Conservation (phyloP, 2,329 filamentous ascomycete species). For the Neocatenulostroma microsporum region DNA sequence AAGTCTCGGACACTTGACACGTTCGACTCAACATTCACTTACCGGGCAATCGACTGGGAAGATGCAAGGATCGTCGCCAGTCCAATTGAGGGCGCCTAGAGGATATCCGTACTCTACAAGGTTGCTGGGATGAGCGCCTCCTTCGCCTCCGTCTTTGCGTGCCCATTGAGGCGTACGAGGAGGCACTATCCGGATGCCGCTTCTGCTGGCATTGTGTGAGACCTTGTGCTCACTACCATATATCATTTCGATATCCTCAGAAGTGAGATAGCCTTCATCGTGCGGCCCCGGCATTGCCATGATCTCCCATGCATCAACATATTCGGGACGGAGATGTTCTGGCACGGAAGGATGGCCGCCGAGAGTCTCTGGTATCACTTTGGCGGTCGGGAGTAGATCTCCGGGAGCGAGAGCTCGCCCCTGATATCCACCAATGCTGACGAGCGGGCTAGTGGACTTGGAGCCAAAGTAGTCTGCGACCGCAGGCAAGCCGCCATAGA, state of each 20-base stretch:
- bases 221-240: constrained; percentile 53
- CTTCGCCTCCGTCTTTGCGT: constrained; percentile 53
- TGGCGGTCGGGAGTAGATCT: constrained; percentile 43
- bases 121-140: constrained; percentile 51
- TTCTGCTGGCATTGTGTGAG: constrained; percentile 54
- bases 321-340: constrained; percentile 40
- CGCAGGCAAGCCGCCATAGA: constrained; percentile 47
- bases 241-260: constrained; percentile 49
- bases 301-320: constrained; percentile 46
- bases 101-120: constrained; percentile 53
- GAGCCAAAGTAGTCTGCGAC: constrained; percentile 52
- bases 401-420: constrained; percentile 49
- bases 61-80: constrained; percentile 54
- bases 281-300: constrained; percentile 51
- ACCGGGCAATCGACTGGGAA: too few relatives aligned
- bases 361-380: constrained; percentile 30
- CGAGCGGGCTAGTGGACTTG: constrained; percentile 52
- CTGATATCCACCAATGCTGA: constrained; percentile 54
- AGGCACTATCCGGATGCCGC: constrained; percentile 53
- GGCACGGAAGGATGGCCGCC: constrained; percentile 35
- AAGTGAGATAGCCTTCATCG: constrained; percentile 45
- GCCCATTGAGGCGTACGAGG: constrained; percentile 51
- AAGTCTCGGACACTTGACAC: not conserved
- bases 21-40: constrained; percentile 13
- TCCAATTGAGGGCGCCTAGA: constrained; percentile 52